Base-by-base conservation (phyloP, 73 alveolate genomes). In the Stentor roeselii region DNA sequence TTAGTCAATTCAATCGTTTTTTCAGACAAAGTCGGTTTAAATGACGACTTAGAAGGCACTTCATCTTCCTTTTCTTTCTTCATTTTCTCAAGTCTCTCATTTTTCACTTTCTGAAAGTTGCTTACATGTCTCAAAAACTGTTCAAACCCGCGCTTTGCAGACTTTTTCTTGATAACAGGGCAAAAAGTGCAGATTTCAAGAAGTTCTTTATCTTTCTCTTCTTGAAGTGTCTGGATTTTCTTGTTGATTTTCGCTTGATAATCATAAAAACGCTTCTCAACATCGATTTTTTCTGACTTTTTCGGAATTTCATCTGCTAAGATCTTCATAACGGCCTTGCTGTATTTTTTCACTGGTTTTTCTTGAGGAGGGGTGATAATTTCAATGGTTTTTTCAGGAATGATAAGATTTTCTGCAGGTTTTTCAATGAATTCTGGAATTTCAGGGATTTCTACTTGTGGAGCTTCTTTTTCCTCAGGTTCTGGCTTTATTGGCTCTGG, bases 111-210 rank as follows among this genome's bases (percentile, higher is more conserved):
- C 30, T 6, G 21, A 21, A 11, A 50, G 67, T 50, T 50, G 6
- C 21, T 21, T 6, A 50, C 21, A 21, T 50, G 67, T 50, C 21
- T 50, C 21, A 50, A 11, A 21, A 50, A 50, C 21, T 50, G 67
- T 21, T 76, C 74, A 67, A 76, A 21, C 1, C 37, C 39, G 14
- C 84, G 27, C 59, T 37, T 76, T 32, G n/a, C 39, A 14, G 60
- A 21, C 39, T 76, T 35, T 0, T 37, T n/a, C 11, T 39, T 76
- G 3, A 76, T 76, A 36, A 14, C n/a, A 14, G 84, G 84, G 60
- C n/a, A 21, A 76, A 76, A 76, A 11, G 84, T 76, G 67, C 84
- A 76, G 27, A 1, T 67, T 76, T 76, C 39, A 30, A 76, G 30
- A 1, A 36, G 11, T 76, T 76, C 67, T 34, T 34, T 11, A 6